These are phyloP conservation scores for Ciborinia camelliae DNA, from an alignment of 2,329 filamentous ascomycete genomes.

Conservation along the genomic window DNA sequence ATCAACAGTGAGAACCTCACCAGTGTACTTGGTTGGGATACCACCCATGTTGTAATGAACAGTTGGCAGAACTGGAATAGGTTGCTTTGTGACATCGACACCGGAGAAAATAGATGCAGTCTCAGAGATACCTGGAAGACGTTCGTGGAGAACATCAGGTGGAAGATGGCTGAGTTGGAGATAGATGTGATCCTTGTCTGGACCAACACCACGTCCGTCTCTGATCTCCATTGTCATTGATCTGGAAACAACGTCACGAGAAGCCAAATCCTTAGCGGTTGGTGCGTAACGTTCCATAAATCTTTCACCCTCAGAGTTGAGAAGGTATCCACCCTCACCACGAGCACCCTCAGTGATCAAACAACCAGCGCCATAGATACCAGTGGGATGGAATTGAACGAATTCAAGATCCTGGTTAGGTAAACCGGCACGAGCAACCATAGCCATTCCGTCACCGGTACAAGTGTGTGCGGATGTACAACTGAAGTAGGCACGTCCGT, in stretches of 20 bases:
- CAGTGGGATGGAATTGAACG: constrained; percentile 49
- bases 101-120: constrained; percentile 49
- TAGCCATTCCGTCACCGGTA: constrained; percentile 49
- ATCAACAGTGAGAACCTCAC: constrained; percentile 45
- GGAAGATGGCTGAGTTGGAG: constrained; percentile 48
- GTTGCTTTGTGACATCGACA: constrained; percentile 46
- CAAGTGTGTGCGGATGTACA: constrained; percentile 49
- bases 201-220: constrained; percentile 45
- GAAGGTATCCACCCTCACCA: constrained; percentile 48
- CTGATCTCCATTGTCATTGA: constrained; percentile 50
- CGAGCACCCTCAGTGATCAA: constrained; percentile 49
- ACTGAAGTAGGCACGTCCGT: constrained; percentile 49
- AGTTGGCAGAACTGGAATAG: constrained; percentile 49
- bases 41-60: constrained; percentile 53
- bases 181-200: constrained; percentile 47
- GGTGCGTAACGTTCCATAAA: constrained; percentile 53
- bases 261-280: constrained; percentile 49
- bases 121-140: constrained; percentile 49
- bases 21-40: constrained; percentile 48
- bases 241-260: constrained; percentile 46
- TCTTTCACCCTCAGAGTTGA: constrained; percentile 47
- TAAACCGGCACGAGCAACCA: constrained; percentile 47
- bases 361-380: constrained; percentile 49
- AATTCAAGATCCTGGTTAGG: constrained; percentile 51
- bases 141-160: constrained; percentile 45